Base-by-base conservation (phyloP, 805 yeast species). In the Zygoascus ofunaensis region DNA sequence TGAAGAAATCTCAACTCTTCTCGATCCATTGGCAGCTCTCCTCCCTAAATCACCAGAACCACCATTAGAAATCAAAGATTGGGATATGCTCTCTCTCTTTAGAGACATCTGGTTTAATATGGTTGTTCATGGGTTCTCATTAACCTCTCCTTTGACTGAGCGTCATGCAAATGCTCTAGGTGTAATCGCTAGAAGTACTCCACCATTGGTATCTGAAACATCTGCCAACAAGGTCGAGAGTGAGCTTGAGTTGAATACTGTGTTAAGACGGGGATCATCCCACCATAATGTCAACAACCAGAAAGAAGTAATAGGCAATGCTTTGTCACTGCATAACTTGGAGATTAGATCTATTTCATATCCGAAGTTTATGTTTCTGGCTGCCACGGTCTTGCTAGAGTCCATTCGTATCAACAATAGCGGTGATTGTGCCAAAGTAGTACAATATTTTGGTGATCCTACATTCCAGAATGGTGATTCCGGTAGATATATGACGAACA, bases 71-170 rank as follows among this genome's bases (percentile, higher is more conserved):
- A 51, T 72, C 55, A 60, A 56, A 5, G 76, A 80, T 50, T 74
- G 76, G 34, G 66, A 66, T 1, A 66, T 77, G 1, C 66, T 78
- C 39, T 71, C 73, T 38, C 66, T 80, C 47, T 86, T 90, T 68
- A 74, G 94, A 57, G 83, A 92, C 61, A 78, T 87, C 37, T 92
- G 99, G 99, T 87, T 86, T 61, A 92, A 90, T 57, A 70, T 92
- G 72, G 90, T 81, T 3, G 83, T 89, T 22, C 95, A 92, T 62
- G 98, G 98, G 0, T 87, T 80, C 59, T 48, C 63, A 2, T 49
- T 45, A 19, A 71, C 70, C 34, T 79, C 92, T 0, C 67, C 69
- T 12, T 66, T 79, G 56, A 72, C 77, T 14, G 63, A 65, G 44
- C 63, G 64, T n/a, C 72, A 74, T 55, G 60, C 63, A 36, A 53